Evolutionary conservation across 768 basidiomycete species (phyloP), one percentile per base, ranked within the genome.

Genomic region (Rhodotorula taiwanensis): DNA sequence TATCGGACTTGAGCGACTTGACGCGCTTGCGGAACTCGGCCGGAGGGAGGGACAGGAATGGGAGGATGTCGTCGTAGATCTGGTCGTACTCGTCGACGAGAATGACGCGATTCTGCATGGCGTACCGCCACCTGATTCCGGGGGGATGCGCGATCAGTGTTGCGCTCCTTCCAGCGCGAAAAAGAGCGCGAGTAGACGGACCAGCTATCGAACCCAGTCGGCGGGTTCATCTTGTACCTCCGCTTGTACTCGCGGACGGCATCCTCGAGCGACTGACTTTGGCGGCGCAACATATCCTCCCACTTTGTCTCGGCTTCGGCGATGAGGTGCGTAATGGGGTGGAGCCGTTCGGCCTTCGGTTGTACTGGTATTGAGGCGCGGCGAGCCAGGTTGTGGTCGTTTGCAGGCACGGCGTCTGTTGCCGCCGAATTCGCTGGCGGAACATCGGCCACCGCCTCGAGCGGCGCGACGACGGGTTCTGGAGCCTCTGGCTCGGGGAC

Each of bases 161-260:
- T 9, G 44, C 0, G 43, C 25, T 43, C 6, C 3, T 21, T 2
- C 2, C 3, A 27, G 43, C 14, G n/a, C 9, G 33, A 11, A 14
- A 41, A 21, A 41, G 15, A 6, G 1, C 8, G 18, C 3, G 14
- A 23, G 45, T 47, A 47, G 48, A 20, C 75, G 43, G 71, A 95
- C 93, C 94, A 97, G 20, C 80, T 77, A 73, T 89, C 91, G 69
- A 98, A 99, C 2, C 92, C 93, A 50, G 81, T 84, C 0, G 94
- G 93, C 15, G 94, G 94, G 28, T 82, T 76, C 34, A 86, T 81
- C 9, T 78, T 78, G 75, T 94, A 92, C 55, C 92, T 80, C 50
- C 81, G 77, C 70, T 78, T 82, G 76, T 99, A 99, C 75, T 93
- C 89, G 18, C 76, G 76, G 2, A 90, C 88, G 0, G 95, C 95